These are phyloP conservation scores for barley (Hordeum vulgare) DNA, from an alignment of 176 grass and related monocot species.

Conservation along the genomic window MorexV3_pseudomolecules_assembly NC_058518.1:232473165-232473664, in stretches of 20 bases:
- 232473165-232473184: too few species aligned
- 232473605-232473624: background rate
- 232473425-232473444: background rate
- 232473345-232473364: too few species aligned
- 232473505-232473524: background rate
- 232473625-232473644: background rate
- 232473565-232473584: constrained; percentile 4
- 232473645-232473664: background rate
- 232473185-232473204: too few species aligned
- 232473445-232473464: background rate
- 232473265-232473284: too few species aligned
- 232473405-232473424: background rate
- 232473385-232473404: background rate
- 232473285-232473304: too few species aligned
- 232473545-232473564: background rate
- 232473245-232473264: too few species aligned
- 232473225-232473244: too few species aligned
- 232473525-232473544: background rate
- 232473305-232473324: too few species aligned
- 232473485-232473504: background rate
- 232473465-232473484: background rate
- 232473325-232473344: too few species aligned
- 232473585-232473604: background rate
- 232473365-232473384: background rate
- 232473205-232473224: too few species aligned